phyloP scores from a whole-genome alignment of 2,329 filamentous ascomycete genomes.

The Arthrobotrys sinensis region DNA sequence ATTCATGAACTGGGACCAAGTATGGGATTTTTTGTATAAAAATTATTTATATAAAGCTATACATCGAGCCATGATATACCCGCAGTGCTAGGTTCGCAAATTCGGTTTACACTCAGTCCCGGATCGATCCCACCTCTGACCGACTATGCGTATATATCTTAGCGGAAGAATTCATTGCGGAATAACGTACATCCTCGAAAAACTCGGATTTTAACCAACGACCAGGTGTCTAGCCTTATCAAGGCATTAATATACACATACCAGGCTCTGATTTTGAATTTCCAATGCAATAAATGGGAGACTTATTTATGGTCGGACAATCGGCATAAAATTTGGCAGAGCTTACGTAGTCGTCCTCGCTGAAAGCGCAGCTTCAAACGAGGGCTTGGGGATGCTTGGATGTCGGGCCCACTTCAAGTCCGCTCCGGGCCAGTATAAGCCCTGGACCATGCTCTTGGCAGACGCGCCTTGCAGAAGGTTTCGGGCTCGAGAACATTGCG shows the following conservation, averaged over 20 bases:
- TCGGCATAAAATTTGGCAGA: conserved; percentile 18
- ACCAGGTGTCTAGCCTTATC: not conserved
- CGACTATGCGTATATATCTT: no score
- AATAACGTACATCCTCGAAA: no score
- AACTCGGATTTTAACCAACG: not conserved
- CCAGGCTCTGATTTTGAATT: not conserved
- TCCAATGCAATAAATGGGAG: not conserved
- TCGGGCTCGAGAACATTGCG: conserved; percentile 11
- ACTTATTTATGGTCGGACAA: conserved; percentile 14
- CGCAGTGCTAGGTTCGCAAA: no score
- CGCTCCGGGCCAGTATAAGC: conserved; percentile 10
- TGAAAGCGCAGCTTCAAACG: conserved; percentile 2
- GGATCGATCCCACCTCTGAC: no score
- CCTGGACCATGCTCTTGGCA: conserved; percentile 12
- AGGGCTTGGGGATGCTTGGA: conserved; percentile 13
- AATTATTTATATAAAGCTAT: no score
- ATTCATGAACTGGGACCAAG: no score
- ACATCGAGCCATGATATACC: no score
- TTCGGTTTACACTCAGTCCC: no score
- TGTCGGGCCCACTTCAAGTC: conserved; percentile 22
- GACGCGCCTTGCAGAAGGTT: conserved; percentile 29
- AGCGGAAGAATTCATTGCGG: no score
- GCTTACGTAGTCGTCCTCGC: conserved; percentile 20
- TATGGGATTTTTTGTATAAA: no score
- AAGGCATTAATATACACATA: not conserved